These are phyloP conservation scores for Xylaria flabelliformis DNA, from an alignment of 495 filamentous ascomycete species.

Conservation along the genomic window DNA sequence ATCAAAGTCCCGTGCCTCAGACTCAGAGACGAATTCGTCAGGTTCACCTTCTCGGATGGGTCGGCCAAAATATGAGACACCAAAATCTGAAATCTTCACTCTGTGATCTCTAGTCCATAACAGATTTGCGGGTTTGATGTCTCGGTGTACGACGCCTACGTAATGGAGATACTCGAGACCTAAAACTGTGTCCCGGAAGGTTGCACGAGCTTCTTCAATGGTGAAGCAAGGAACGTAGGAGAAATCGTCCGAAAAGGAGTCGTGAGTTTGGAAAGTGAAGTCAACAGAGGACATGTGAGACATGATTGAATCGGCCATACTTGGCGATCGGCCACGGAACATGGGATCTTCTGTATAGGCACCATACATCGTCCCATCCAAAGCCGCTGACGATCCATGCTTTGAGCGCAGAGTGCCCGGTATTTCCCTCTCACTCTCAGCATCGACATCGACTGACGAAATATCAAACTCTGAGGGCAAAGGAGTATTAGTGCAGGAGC, in stretches of 20 bases:
- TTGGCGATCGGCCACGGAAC: constrained; percentile 63
- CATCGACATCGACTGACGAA: constrained; percentile 39
- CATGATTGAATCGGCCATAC: constrained; percentile 65
- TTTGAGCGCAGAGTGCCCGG: constrained; percentile 52
- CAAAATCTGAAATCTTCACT: constrained; percentile 99
- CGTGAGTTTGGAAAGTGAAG: constrained; percentile 53
- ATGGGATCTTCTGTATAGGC: constrained; percentile 65
- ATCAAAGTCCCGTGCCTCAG: constrained; percentile 82
- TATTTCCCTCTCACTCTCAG: constrained; percentile 54
- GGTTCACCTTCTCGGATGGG: constrained; percentile 78
- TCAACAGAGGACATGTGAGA: constrained; percentile 66
- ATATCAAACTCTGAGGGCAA: constrained; percentile 52
- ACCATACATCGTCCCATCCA: constrained; percentile 80
- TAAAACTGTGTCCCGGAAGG: constrained; percentile 91
- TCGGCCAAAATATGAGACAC: constrained; percentile 93
- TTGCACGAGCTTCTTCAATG: constrained; percentile 78
- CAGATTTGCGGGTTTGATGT: constrained; percentile 99
- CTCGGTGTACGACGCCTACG: constrained; percentile 94
- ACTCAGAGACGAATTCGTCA: constrained; percentile 80
- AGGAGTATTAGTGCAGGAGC: constrained; percentile 52
- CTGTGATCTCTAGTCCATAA: constrained; percentile 83
- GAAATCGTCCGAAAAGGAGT: constrained; percentile 79
- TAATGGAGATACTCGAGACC: constrained; percentile 96
- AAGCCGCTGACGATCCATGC: constrained; percentile 59
- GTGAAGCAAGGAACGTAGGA: constrained; percentile 92